Conservation (phyloP, 495 filamentous ascomycete species). For the Tuber magnatum region DNA sequence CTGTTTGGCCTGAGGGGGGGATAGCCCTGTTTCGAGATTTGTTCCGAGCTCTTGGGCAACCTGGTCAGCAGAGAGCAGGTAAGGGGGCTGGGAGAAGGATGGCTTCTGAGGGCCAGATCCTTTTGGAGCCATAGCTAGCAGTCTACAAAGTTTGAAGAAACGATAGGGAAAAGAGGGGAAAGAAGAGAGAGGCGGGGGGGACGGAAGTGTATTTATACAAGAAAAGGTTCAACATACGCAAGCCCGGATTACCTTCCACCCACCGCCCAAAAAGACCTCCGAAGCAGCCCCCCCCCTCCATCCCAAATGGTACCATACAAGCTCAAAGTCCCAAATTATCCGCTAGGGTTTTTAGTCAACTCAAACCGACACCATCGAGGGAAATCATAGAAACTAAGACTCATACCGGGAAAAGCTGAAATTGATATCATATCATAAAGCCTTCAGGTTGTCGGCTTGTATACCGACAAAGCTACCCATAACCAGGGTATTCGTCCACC, state of each 20-base stretch:
- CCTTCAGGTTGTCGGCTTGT: slow-evolving; percentile 15
- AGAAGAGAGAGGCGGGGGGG: slow-evolving; percentile 9
- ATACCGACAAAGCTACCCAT: slow-evolving; percentile 12
- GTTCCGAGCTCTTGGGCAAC: slow-evolving; percentile 50
- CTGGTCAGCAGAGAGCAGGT: slow-evolving; percentile 44
- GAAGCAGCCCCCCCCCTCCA: not conserved
- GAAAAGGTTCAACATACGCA: not conserved
- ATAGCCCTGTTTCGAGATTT: slow-evolving; percentile 55
- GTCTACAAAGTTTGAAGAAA: slow-evolving; percentile 5
- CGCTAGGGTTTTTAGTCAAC: not conserved
- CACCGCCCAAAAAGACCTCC: slow-evolving; percentile 10
- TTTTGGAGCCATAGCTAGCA: slow-evolving; percentile 18
- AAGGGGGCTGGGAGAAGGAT: slow-evolving; percentile 34
- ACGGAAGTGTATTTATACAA: slow-evolving; percentile 28
- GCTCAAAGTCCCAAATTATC: not conserved
- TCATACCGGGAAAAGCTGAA: slow-evolving; percentile 13
- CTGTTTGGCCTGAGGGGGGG: slow-evolving; percentile 47
- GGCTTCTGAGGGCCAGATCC: slow-evolving; percentile 10
- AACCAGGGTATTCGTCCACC: slow-evolving; percentile 6
- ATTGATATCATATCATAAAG: slow-evolving; percentile 13
- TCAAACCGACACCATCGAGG: slow-evolving; percentile 14
- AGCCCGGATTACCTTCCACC: slow-evolving; percentile 5
- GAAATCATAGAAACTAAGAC: slow-evolving; percentile 11
- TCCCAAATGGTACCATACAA: not conserved
- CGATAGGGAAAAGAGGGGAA: not conserved